Conservation (phyloP, 2,329 filamentous ascomycete species). For the Mariannaea elegans region DNA sequence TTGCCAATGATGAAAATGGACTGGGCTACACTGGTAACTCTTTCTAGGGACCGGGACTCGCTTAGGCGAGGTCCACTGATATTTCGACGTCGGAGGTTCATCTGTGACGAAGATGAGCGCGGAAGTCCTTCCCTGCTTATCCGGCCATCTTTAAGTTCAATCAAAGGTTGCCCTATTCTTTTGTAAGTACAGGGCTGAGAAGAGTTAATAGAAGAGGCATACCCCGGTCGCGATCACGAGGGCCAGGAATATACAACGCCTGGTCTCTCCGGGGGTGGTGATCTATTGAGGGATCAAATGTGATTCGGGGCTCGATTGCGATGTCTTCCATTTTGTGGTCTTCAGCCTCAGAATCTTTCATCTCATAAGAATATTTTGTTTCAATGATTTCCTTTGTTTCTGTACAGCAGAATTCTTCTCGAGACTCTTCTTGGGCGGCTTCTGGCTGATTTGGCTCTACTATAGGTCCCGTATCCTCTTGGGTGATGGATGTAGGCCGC, state of each 20-base stretch:
- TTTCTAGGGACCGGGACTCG: conserved; percentile 48
- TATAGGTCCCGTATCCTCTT: background rate
- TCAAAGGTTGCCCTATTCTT: conserved; percentile 35
- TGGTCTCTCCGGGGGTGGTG: conserved; percentile 37
- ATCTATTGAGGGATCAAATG: conserved; percentile 40
- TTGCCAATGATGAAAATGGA: conserved; percentile 52
- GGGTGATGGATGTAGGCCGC: background rate
- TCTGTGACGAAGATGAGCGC: conserved; percentile 21
- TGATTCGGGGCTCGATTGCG: conserved; percentile 33
- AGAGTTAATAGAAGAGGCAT: background rate
- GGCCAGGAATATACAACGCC: conserved; percentile 44
- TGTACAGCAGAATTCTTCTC: background rate
- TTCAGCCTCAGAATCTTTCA: background rate
- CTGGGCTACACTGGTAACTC: conserved; percentile 44
- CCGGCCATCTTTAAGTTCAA: conserved; percentile 36
- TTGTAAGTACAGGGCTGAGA: conserved; percentile 11
- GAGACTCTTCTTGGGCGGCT: background rate
- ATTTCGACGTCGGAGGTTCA: conserved; percentile 36
- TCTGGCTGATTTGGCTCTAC: background rate
- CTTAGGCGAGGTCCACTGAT: conserved; percentile 36
- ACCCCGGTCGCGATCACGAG: conserved; percentile 45
- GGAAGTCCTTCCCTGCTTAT: conserved; percentile 30
- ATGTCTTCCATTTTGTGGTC: conserved; percentile 2
- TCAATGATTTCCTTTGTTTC: background rate
- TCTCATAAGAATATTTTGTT: background rate